phyloP scores from a whole-genome alignment of 2,329 filamentous ascomycete genomes.

The Drechslerella dactyloides region DNA sequence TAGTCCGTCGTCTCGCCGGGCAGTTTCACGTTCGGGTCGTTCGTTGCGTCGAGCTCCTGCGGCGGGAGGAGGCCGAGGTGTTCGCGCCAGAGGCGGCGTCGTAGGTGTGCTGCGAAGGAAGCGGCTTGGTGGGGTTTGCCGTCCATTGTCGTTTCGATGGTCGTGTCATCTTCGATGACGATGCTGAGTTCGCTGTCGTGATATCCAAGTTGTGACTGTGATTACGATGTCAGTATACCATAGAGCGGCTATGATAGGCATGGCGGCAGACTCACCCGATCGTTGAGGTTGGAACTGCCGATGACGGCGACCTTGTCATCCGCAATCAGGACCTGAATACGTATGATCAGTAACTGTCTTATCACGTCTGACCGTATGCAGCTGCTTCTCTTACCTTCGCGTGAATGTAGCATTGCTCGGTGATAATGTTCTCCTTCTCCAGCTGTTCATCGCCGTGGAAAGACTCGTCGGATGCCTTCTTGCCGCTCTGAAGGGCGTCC shows the following conservation, averaged over 20 bases:
- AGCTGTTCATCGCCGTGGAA: constrained; percentile 78
- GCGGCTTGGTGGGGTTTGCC: constrained; percentile 77
- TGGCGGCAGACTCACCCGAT: constrained; percentile 62
- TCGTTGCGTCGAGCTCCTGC: constrained; percentile 71
- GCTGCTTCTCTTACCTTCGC: constrained; percentile 69
- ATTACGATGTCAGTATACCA: neutral
- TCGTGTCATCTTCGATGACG: constrained; percentile 82
- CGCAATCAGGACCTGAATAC: constrained; percentile 71
- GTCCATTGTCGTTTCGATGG: constrained; percentile 75
- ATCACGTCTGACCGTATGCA: too few relatives aligned
- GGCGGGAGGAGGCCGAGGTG: constrained; percentile 81
- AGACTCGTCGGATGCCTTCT: constrained; percentile 69
- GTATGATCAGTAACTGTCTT: too few relatives aligned
- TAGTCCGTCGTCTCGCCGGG: constrained; percentile 67
- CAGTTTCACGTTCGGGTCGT: constrained; percentile 76
- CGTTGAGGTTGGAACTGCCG: constrained; percentile 88
- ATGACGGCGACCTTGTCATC: constrained; percentile 86
- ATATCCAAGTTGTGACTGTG: constrained; percentile 75
- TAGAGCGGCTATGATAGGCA: neutral
- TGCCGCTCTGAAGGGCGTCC: constrained; percentile 77
- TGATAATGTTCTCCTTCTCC: constrained; percentile 87
- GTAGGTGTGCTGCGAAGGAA: constrained; percentile 80
- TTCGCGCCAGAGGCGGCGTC: constrained; percentile 85
- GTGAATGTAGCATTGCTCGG: constrained; percentile 96
- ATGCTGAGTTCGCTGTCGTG: constrained; percentile 92